phyloP scores from a whole-genome alignment of 2,329 filamentous ascomycete genomes.

The Triangularia setosa region DNA sequence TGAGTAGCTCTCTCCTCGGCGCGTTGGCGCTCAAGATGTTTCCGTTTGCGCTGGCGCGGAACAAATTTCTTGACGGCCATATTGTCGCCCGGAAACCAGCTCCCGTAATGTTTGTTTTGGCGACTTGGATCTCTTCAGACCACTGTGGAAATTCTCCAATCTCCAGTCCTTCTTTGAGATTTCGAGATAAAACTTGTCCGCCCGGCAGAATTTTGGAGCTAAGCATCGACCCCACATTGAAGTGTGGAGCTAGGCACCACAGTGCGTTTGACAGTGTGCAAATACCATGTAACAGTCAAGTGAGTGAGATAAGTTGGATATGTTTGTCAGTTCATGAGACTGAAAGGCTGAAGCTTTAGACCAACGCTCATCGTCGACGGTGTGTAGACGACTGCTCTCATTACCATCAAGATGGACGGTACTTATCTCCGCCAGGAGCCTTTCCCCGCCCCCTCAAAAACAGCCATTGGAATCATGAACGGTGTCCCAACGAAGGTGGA shows the following conservation, averaged over 20 bases:
- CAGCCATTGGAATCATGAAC: constrained; percentile 59
- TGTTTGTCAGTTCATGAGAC: not conserved
- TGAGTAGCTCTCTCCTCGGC: constrained; percentile 40
- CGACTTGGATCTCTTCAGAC: not conserved
- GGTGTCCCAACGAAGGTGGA: constrained; percentile 69
- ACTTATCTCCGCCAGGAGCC: constrained; percentile 45
- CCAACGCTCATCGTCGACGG: not conserved
- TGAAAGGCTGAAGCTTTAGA: not conserved
- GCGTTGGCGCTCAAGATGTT: constrained; percentile 61
- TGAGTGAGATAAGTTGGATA: not conserved
- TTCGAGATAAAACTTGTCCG: constrained; percentile 24
- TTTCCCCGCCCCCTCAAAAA: constrained; percentile 65
- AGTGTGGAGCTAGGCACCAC: not conserved
- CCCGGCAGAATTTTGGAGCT: constrained; percentile 25
- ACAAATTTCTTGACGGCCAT: constrained; percentile 55
- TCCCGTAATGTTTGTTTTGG: constrained; percentile 6
- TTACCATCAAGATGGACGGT: constrained; percentile 11
- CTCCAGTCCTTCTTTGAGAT: constrained; percentile 7
- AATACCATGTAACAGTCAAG: not conserved
- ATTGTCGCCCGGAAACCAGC: constrained; percentile 15
- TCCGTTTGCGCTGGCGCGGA: constrained; percentile 64
- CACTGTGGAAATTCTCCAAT: not conserved
- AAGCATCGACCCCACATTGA: constrained; percentile 3
- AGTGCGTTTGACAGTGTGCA: constrained; percentile 7
- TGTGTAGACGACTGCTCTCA: not conserved